A percentile compares a stretch with the other conserved stretches of the same genome.
Conservation (phyloP, 805 yeast genomes). For the Nakazawaea peltata region DNA sequence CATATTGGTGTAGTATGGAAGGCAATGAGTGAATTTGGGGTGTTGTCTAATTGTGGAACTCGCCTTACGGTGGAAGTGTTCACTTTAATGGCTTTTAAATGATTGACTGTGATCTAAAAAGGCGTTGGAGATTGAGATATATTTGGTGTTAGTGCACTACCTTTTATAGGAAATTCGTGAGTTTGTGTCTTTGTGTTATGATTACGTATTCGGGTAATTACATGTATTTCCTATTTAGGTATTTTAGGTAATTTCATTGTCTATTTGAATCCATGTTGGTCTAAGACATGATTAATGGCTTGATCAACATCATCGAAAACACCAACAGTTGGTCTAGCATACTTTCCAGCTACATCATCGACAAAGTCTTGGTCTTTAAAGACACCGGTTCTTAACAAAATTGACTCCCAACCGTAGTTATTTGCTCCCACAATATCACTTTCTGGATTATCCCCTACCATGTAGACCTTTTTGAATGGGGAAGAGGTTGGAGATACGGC, state of each 20-base stretch:
- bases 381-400: constrained; percentile 84
- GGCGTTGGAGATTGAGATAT: no score
- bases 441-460: constrained; percentile 97
- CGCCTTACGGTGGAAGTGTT: no score
- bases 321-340: constrained; percentile 41
- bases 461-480: constrained; percentile 61
- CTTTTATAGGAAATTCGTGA: no score
- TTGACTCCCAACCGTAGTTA: constrained; percentile 79
- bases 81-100: no score
- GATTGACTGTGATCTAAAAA: no score
- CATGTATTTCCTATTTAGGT: no score
- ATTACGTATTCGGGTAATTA: no score
- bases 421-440: constrained; percentile 90
- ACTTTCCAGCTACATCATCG: constrained; percentile 12
- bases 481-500: constrained; percentile 29
- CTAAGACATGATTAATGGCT: constrained; percentile 28
- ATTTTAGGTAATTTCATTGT: no score
- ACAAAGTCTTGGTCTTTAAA: constrained; percentile 53
- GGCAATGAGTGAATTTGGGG: no score
- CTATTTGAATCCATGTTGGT: constrained; percentile 11
- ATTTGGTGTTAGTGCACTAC: no score
- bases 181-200: no score
- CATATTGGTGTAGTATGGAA: background rate
- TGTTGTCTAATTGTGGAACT: background rate
- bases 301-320: constrained; percentile 39